Conservation (phyloP, 2,329 filamentous ascomycete species). For the Rhynchosporium secalis region DNA sequence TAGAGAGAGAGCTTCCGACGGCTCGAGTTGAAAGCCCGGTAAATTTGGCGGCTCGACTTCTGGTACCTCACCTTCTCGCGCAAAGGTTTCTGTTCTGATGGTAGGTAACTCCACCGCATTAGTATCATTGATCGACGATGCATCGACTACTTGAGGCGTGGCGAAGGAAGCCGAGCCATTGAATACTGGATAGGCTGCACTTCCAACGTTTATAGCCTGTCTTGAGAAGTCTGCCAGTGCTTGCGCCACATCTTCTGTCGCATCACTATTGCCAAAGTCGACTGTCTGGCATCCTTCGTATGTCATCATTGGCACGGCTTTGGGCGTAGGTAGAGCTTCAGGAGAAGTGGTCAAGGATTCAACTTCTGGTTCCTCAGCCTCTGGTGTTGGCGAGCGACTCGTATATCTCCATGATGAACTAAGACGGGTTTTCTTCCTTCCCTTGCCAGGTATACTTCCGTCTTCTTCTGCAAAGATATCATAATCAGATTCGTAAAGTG, state of each 20-base stretch:
- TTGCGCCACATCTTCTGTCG: slow-evolving; percentile 28
- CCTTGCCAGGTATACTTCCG: slow-evolving; percentile 57
- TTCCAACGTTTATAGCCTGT: slow-evolving; percentile 28
- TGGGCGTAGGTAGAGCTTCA: slow-evolving; percentile 29
- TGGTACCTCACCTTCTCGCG: neutral
- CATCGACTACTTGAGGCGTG: neutral
- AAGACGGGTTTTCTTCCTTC: slow-evolving; percentile 69
- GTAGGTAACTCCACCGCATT: neutral
- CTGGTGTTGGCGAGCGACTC: slow-evolving; percentile 70
- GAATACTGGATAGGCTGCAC: slow-evolving; percentile 18
- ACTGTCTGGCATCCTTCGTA: slow-evolving; percentile 46
- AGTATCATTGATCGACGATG: neutral
- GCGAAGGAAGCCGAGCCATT: neutral
- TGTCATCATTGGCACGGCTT: slow-evolving; percentile 37
- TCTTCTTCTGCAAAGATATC: slow-evolving; percentile 70
- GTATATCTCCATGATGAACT: slow-evolving; percentile 72
- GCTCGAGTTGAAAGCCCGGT: slow-evolving; percentile 30
- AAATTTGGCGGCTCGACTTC: slow-evolving; percentile 22
- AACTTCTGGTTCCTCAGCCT: slow-evolving; percentile 39
- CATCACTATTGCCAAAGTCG: slow-evolving; percentile 38
- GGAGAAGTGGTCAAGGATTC: slow-evolving; percentile 16
- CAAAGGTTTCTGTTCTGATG: slow-evolving; percentile 4
- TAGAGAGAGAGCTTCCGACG: slow-evolving; percentile 35
- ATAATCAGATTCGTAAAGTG: slow-evolving; percentile 61
- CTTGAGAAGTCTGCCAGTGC: slow-evolving; percentile 28